Base-by-base conservation (phyloP, 805 yeast genomes). In the Candida pini region DNA sequence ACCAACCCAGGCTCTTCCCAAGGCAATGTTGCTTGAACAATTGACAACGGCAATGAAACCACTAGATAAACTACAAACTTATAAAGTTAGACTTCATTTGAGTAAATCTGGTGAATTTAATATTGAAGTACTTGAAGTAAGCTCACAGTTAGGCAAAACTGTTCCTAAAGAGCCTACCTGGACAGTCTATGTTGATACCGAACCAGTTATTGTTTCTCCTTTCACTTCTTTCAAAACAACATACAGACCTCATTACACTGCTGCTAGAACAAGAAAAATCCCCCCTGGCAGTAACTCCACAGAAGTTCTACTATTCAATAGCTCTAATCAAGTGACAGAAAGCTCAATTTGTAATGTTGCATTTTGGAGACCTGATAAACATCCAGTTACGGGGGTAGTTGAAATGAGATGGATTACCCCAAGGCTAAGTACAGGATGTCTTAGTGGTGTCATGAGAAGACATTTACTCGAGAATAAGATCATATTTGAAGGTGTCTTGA, bases 221-320 rank as follows among this genome's bases (percentile, higher is more conserved):
- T 85, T 83, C 58, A 86, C 96, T 0, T 80, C 94, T 4, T 82
- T 88, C 61, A 90, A 90, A 55, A 90, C 97, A 0, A 84, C 96
- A 0, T 59, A 66, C 17, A 66, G 98, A 42, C 63, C 62, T 3
- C 74, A 68, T 30, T 88, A 89, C 54, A 70, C 63, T 28, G 65
- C 54, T 2, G 81, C 95, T 0, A 62, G 97, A 38, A 56, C 54
- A 1, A 62, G 86, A 28, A 45, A 60, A 28, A 49, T 74, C 4
- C 66, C 73, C 0, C 44, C 40, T 5, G 50, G 46, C 5, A 33
- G 41, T 9, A 26, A 37, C 18, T 7, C 45, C 28, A 62, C 69
- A 18, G 97, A 90, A 51, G 95, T 87, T 13, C 64, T 90, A 3
- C 47, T 90, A 3, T 69, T 73, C 47, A 86, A 86, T 51, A 57